Conservation (phyloP, 2,329 filamentous ascomycete species). For the Aureobasidium sp. region DNA sequence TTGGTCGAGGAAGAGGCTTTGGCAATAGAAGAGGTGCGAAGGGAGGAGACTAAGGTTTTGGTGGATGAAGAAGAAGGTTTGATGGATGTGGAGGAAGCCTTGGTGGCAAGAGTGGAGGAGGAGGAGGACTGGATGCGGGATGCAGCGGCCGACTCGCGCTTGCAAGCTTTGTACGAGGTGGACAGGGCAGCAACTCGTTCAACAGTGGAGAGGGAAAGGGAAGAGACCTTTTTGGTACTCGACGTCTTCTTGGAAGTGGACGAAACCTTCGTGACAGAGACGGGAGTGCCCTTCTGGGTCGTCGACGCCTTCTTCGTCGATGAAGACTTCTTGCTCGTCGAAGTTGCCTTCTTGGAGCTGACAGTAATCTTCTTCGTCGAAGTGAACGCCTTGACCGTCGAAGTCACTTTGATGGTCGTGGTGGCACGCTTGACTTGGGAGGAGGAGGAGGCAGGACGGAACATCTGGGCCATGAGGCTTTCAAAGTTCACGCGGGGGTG, state of each 20-base stretch:
- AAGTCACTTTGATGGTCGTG: slow-evolving; percentile 11
- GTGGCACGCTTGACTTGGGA: slow-evolving; percentile 18
- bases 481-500: slow-evolving; percentile 8
- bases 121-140: neutral
- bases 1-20: neutral
- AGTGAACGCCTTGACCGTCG: slow-evolving; percentile 10
- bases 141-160: slow-evolving; percentile 4
- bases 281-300: neutral
- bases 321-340: slow-evolving; percentile 12
- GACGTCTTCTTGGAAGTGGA: slow-evolving; percentile 14
- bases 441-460: slow-evolving; percentile 9
- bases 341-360: slow-evolving; percentile 10
- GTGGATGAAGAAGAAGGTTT: neutral
- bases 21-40: slow-evolving; percentile 10
- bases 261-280: slow-evolving; percentile 5
- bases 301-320: slow-evolving; percentile 8
- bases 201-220: slow-evolving; percentile 7
- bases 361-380: slow-evolving; percentile 11
- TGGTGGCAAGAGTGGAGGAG: neutral
- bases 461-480: slow-evolving; percentile 13
- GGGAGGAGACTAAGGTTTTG: neutral
- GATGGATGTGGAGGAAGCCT: neutral
- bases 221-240: slow-evolving; percentile 12
- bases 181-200: slow-evolving; percentile 1
- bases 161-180: slow-evolving; percentile 8